Conservation (phyloP, 228 moss, liverwort and hornwort genomes). For the Sphagnum fallax region DNA sequence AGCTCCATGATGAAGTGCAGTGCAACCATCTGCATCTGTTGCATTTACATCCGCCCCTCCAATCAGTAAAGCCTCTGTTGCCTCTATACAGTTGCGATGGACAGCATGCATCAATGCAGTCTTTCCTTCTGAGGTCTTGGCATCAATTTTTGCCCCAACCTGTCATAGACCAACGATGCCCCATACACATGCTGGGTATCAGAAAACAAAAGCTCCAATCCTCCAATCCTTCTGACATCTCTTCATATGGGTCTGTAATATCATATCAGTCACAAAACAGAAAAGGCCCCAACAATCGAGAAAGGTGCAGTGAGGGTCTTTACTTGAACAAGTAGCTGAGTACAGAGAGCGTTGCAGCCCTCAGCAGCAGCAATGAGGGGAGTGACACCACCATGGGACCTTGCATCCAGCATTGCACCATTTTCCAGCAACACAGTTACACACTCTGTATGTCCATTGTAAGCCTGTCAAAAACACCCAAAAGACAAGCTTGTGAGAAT, state of each 20-base stretch:
- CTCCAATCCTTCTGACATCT: too few species aligned
- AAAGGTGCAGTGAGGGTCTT: conserved; percentile 1
- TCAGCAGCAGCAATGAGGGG: conserved; percentile 35
- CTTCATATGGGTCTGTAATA: too few species aligned
- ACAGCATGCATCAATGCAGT: conserved; percentile 23
- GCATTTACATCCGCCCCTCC: conserved; percentile 17
- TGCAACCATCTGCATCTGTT: conserved; percentile 21
- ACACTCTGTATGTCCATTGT: conserved; percentile 27
- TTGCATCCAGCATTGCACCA: conserved; percentile 21
- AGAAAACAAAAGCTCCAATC: too few species aligned
- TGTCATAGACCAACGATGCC: not conserved
- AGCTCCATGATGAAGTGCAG: conserved; percentile 23
- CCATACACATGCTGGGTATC: too few species aligned
- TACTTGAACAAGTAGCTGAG: conserved; percentile 29
- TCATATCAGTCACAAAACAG: too few species aligned
- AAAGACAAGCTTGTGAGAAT: too few species aligned
- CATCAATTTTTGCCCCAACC: conserved; percentile 27
- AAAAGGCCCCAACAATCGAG: too few species aligned
- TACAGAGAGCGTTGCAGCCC: conserved; percentile 23
- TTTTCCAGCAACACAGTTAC: conserved; percentile 16
- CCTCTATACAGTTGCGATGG: conserved; percentile 25
- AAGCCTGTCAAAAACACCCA: conserved; percentile 12
- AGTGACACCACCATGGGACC: conserved; percentile 30
- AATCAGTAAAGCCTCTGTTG: conserved; percentile 14
- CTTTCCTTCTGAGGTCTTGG: conserved; percentile 22